Conservation (phyloP, 192 early-diverging fungal genomes). For the Entophlyctis helioformis region DNA sequence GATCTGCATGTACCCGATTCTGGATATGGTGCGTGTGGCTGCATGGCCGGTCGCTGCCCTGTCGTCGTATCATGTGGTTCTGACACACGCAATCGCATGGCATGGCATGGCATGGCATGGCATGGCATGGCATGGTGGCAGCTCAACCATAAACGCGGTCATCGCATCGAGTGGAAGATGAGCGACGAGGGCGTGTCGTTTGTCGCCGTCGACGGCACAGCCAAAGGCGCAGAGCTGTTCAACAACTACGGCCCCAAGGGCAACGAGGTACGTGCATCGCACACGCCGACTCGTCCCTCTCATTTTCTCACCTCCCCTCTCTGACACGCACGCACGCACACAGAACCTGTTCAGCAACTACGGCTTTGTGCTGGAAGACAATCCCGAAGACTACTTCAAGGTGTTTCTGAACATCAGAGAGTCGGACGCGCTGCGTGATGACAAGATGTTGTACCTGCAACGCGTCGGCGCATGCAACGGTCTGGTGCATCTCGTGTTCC, state of each 20-base stretch:
- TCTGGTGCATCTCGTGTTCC: conserved; percentile 25
- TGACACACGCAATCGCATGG: no score
- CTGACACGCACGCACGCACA: no score
- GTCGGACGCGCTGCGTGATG: conserved; percentile 15
- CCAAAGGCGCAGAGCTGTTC: conserved; percentile 15
- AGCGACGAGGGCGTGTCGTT: conserved; percentile 20
- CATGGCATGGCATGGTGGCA: no score
- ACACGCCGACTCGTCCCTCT: no score
- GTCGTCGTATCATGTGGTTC: no score
- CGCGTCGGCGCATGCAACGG: not conserved
- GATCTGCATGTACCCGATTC: conserved; percentile 34
- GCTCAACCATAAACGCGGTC: conserved; percentile 32
- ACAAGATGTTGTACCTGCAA: not conserved
- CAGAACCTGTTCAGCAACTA: conserved; percentile 34
- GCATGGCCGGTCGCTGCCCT: no score
- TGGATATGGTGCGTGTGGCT: conserved; percentile 35
- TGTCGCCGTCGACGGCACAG: conserved; percentile 11
- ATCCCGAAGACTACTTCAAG: conserved; percentile 38
- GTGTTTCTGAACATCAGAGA: conserved; percentile 19
- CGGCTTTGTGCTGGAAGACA: conserved; percentile 29
- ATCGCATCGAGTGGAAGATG: conserved; percentile 35
- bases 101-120: no score
- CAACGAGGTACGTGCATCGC: conserved; percentile 29
- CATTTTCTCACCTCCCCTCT: no score
- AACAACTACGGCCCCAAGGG: conserved; percentile 44